Base-by-base conservation (phyloP, 768 basidiomycete species). In the Phylloporus scabripes region DNA sequence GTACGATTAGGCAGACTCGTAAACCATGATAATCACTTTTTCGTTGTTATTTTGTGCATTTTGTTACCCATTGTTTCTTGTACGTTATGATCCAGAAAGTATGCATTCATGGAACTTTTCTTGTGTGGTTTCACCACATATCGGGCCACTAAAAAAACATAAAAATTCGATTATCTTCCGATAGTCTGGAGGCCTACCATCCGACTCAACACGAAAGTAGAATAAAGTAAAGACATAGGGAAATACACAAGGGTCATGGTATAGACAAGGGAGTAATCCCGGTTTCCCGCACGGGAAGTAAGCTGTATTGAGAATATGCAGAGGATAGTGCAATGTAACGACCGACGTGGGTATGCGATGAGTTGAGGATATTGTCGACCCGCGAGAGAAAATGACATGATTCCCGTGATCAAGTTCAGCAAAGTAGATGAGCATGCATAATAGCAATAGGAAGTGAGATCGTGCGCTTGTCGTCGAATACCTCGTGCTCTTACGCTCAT, bases 401-500 rank as follows among this genome's bases (percentile, higher is more conserved):
- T 62, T 58, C 60, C 65, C 54, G 29, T 60, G 50, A 51, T 62
- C 48, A 50, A 55, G 55, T 58, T 67, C 60, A 65, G 63, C 61
- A 55, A 62, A 54, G 49, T 57, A 65, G 55, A 62, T 69, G 50
- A 53, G 58, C 56, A 60, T 67, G 67, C 57, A 60, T 56, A 50
- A 63, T 64, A 67, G 61, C 63, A 60, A 56, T 56, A 52, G 60
- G 50, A 51, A 51, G 58, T 55, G 56, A 61, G 52, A 65, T 69
- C 67, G 61, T 67, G 66, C 44, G 52, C 48, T 46, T 52, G 63
- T 65, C 65, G 60, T 68, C 49, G 51, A 67, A 41, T 62, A 53
- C 53, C 52, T 64, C 60, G 49, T 63, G 55, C 57, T 57, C 52
- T 57, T 12, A 10, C 32, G 6, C 34, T 9, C 38, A n/a, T 7